Percentiles rank a stretch among this genome's conserved stretches.
Evolutionary conservation across 2,329 filamentous ascomycete species (phyloP).

Genomic region (Elsinoe fawcettii): DNA sequence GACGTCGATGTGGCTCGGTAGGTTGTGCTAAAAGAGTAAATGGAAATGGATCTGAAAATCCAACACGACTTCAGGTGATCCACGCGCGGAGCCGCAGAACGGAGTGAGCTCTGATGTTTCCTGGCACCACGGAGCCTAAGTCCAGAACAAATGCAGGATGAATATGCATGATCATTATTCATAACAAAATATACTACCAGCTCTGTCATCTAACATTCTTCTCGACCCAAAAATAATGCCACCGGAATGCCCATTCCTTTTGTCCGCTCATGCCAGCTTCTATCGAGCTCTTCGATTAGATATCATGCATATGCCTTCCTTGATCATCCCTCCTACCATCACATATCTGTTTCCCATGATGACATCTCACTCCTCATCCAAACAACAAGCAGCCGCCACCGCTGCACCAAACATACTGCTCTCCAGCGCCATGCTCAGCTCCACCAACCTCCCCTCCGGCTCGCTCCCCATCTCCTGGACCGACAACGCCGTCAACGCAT

Average conservation of each 20-base stretch:
- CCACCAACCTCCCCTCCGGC: conserved; percentile 51
- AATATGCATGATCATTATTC: neutral
- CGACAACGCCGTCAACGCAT: conserved; percentile 43
- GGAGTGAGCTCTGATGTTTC: too few relatives aligned
- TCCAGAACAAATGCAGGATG: too few relatives aligned
- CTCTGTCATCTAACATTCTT: neutral
- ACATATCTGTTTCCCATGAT: too few relatives aligned
- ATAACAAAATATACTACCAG: neutral
- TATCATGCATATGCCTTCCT: neutral
- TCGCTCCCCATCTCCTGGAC: conserved; percentile 24
- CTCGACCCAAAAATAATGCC: too few relatives aligned
- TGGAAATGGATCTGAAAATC: too few relatives aligned
- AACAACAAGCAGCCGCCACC: conserved; percentile 44
- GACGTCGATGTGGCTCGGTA: too few relatives aligned
- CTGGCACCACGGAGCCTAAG: too few relatives aligned
- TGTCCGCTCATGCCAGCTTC: neutral
- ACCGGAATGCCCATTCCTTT: neutral
- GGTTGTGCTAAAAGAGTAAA: too few relatives aligned
- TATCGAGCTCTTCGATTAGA: conserved; percentile 12
- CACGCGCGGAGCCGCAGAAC: too few relatives aligned
- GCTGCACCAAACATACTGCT: conserved; percentile 69
- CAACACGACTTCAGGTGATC: too few relatives aligned
- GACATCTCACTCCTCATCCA: neutral
- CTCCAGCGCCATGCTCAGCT: conserved; percentile 51
- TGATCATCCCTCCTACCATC: too few relatives aligned